Percentiles rank a stretch among this genome's conserved stretches.
Conservation (phyloP, 2,329 filamentous ascomycete species). For the Penicillium sp. region DNA sequence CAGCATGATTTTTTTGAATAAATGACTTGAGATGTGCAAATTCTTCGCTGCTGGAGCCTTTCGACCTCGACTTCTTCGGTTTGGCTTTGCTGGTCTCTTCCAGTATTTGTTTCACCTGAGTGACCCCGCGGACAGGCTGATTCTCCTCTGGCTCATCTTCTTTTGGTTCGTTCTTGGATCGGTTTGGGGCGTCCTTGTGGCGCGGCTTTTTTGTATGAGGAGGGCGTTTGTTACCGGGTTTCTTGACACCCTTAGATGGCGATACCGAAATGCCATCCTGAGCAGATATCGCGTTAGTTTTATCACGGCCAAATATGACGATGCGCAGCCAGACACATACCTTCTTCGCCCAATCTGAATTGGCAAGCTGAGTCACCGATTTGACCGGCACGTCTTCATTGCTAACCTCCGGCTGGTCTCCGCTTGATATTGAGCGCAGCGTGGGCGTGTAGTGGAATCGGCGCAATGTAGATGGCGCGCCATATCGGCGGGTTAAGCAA, state of each 20-base stretch:
- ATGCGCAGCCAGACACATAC: not conserved
- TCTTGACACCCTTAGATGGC: not conserved
- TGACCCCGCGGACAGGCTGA: not conserved
- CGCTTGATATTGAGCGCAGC: slow-evolving; percentile 11
- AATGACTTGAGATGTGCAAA: slow-evolving; percentile 14
- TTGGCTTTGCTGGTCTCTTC: not conserved
- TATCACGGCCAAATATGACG: not conserved
- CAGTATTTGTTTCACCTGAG: not conserved
- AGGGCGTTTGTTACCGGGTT: not conserved
- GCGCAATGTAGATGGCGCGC: slow-evolving; percentile 23
- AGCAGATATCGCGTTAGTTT: not conserved
- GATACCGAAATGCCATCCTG: not conserved
- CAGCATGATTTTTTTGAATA: slow-evolving; percentile 12
- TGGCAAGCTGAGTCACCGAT: not conserved
- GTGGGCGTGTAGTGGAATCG: slow-evolving; percentile 27
- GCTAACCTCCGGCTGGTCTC: not conserved
- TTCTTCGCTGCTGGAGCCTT: not conserved
- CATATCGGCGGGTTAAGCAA: slow-evolving; percentile 30
- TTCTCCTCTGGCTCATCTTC: not conserved
- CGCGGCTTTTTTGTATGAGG: not conserved
- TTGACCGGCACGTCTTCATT: not conserved
- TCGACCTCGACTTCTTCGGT: not conserved
- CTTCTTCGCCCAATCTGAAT: not conserved
- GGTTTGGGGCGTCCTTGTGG: not conserved
- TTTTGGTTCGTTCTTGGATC: not conserved